Base-by-base conservation (phyloP, 306 rosid species). In the Acacia crassicarpa region DNA sequence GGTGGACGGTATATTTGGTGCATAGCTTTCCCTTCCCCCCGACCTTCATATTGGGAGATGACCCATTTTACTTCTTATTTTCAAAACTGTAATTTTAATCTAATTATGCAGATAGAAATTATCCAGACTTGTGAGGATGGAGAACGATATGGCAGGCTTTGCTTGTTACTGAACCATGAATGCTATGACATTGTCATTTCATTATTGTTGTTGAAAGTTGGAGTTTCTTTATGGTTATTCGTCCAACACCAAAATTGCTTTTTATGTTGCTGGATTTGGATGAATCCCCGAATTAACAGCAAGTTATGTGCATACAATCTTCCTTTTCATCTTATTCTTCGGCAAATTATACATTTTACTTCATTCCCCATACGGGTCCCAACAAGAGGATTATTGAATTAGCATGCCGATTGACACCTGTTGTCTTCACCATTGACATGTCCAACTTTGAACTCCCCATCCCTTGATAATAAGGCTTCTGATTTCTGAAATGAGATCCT, bases 21-120 rank as follows among this genome's bases (percentile, higher is more conserved):
- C 44, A 41, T 22, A 77, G 33, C 22, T 51, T 74, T 27, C 33
- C 35, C 33, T 12, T 1, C 19, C 4, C 38, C 68, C 19, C 56
- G 70, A 38, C 63, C 2, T 63, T 54, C 33, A 72, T 2, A 25
- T 53, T 14, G 16, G 17, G 67, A 1, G 35, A 56, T 27, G 43
- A 59, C n/a, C 44, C 17, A 71, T 56, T 61, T 78, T n/a, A 70
- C 48, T 43, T 43, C 0, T 9, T 69, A 11, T n/a, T n/a, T 67
- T 40, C 19, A 3, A 61, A 25, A 9, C 44, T 65, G 9, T 70
- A 51, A 54, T 54, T 54, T 54, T 54, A 54, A 54, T 54, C 22
- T 58, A 20, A 54, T 56, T 56, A 54, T 85, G 88, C 85, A 83
- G 91, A 78, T 84, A 75, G 80, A 81, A 86, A 72, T 68, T 80